These are phyloP conservation scores for Phytophthora tentaculata DNA, from an alignment of 352 stramenopile genomes.

Conservation along the genomic window DNA sequence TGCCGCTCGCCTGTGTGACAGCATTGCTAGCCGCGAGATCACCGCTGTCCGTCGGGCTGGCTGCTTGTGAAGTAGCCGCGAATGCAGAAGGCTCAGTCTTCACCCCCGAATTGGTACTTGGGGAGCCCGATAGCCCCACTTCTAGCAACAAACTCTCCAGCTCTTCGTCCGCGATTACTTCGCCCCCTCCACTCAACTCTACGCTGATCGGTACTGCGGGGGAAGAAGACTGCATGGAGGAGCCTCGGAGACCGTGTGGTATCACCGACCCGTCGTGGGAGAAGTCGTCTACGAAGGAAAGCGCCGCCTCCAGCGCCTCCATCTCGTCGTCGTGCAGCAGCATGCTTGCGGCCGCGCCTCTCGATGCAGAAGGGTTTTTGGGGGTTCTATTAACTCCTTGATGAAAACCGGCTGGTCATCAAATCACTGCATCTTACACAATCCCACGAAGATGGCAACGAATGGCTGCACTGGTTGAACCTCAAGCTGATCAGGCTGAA, in stretches of 20 bases:
- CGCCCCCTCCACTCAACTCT: conserved; percentile 19
- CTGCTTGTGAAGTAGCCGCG: not conserved
- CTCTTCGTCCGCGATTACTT: conserved; percentile 33
- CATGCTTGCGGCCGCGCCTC: conserved; percentile 13
- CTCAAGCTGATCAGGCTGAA: conserved; percentile 16
- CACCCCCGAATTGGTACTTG: not conserved
- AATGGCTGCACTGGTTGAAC: conserved; percentile 25
- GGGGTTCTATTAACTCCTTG: conserved; percentile 16
- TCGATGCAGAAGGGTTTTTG: not conserved
- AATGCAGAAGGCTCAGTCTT: conserved; percentile 13
- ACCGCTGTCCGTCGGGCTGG: not conserved
- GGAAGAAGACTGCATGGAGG: not conserved
- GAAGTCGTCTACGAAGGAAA: conserved; percentile 44
- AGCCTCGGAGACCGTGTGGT: not conserved
- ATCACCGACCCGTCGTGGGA: conserved; percentile 11
- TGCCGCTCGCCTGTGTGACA: not conserved
- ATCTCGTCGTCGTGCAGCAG: conserved; percentile 45
- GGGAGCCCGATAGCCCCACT: conserved; percentile 28
- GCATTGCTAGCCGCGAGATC: not conserved
- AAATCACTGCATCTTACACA: conserved; percentile 23
- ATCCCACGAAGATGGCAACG: conserved; percentile 10
- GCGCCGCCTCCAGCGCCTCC: conserved; percentile 44
- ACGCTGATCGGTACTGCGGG: not conserved
- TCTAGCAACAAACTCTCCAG: conserved; percentile 38
- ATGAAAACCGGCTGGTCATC: conserved; percentile 17